Percentiles rank a stretch among this genome's conserved stretches.
Evolutionary conservation across 805 yeast species (phyloP).

Genomic region (Candida anglica): DNA sequence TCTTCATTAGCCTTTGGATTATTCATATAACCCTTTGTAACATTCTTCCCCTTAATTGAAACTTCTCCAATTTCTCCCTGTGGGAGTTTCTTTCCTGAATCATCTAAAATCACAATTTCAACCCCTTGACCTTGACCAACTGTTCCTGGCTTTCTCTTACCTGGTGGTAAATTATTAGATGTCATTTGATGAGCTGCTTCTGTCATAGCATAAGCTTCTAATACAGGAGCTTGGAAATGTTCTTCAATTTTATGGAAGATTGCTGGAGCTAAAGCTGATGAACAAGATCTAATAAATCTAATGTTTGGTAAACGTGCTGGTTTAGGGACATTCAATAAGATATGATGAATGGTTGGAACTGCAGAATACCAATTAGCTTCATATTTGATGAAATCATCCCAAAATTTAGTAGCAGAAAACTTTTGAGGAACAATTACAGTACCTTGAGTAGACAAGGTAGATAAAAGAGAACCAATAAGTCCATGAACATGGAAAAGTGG

Average conservation of each 20-base stretch:
- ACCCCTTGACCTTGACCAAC: conserved; percentile 68
- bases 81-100: conserved; percentile 40
- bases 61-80: conserved; percentile 66
- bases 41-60: conserved; percentile 62
- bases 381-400: conserved; percentile 50
- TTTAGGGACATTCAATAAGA: conserved; percentile 47
- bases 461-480: conserved; percentile 58
- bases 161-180: conserved; percentile 65
- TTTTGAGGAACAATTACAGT: conserved; percentile 56
- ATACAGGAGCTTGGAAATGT: conserved; percentile 60
- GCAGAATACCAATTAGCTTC: conserved; percentile 71
- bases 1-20: conserved; percentile 69
- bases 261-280: conserved; percentile 65
- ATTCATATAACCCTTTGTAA: conserved; percentile 68
- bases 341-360: conserved; percentile 74
- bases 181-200: conserved; percentile 82
- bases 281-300: conserved; percentile 69
- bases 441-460: conserved; percentile 60
- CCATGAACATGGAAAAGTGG: conserved; percentile 80
- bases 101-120: conserved; percentile 54
- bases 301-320: conserved; percentile 52
- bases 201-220: conserved; percentile 80
- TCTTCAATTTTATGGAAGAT: conserved; percentile 56
- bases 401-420: conserved; percentile 60
- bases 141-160: conserved; percentile 63